Evolutionary conservation across 192 early-diverging fungal genomes (phyloP), one percentile per base, ranked within the genome.

Genomic region (Podila verticillata): DNA sequence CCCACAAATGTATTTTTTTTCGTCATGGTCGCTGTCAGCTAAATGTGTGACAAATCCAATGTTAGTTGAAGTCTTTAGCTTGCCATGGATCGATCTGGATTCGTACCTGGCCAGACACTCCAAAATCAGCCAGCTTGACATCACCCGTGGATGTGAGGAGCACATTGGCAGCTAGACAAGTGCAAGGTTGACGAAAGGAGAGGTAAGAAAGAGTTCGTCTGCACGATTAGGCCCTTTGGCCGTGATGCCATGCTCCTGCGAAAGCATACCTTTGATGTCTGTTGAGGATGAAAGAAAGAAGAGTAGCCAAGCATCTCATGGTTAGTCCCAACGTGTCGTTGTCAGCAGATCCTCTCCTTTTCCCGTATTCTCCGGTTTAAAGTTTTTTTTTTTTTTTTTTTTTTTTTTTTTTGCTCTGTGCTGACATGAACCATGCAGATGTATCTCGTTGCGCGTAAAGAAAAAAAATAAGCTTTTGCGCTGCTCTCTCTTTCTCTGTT

Each of bases 1-100:
- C 98, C 98, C 17, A 99, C 98, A 89, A 99, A 98, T 26, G 98
- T 97, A 84, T 95, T 95, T 79, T 96, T 97, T 74, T 97, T 97
- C 17, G 93, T 96, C 83, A 96, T 89, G 49, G 95, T 97, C 9
- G 91, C 92, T 28, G 95, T 95, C 48, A 97, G 73, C 87, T 89
- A 62, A 61, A 56, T 48, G 17, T 26, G 39, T 58, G 13, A 36
- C 1, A 67, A 30, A 35, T 22, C n/a, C 15, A 17, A 20, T 10
- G 63, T 66, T 48, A 62, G 32, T 30, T 31, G 5, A 56, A 5
- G 39, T 22, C 39, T 22, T 19, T 47, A 12, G 28, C 22, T 63
- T 20, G n/a, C 7, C 17, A 13, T 48, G 19, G 15, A 48, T 17
- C 39, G 36, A 2, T 48, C 4, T 12, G n/a, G 20, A 8, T 3